Base-by-base conservation (phyloP, 805 yeast species). In the Citeromyces matritensis region DNA sequence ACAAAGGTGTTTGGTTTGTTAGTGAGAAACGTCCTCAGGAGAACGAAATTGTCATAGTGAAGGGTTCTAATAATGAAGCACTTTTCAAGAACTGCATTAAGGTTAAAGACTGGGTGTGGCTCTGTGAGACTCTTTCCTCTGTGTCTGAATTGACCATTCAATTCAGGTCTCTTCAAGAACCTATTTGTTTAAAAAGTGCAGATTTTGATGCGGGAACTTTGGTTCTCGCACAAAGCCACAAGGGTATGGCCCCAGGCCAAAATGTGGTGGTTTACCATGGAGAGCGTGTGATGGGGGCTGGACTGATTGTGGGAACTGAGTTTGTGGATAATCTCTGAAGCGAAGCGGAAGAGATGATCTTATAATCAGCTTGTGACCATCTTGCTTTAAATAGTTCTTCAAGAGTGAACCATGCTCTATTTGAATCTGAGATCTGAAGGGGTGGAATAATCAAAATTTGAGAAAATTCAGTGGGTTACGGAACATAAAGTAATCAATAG, bases 181-280 rank as follows among this genome's bases (percentile, higher is more conserved):
- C 86, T 0, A 52, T 62, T 9, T 31, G 37, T 3, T 56, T 78
- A 0, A 33, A 40, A 7, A 33, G 39, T 4, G 37, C 53, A 13
- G 34, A 36, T 1, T 35, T 55, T 1, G 31, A 31, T 4, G 31
- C 32, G 8, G 26, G 30, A 4, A 48, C 82, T 6, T 9, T 33
- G 9, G 40, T 41, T 14, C 56, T 86, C 21, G 36, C 39, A 1
- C 53, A 58, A 1, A 49, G 57, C 21, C 68, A 69, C 23, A 55
- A 84, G 30, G 95, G 94, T 0, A 69, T 91, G 45, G 86, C 95
- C 0, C 82, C 86, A 0, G 98, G 97, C 0, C 98, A 88, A 49
- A 75, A 69, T 40, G 53, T 84, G 11, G 94, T 81, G 1, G 47
- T 88, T 5, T 91, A 86, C 49, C 53, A 65, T 26, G 69, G 65